Base-by-base conservation (phyloP, 352 stramenopile species). In the Phytophthora ramorum region DNA sequence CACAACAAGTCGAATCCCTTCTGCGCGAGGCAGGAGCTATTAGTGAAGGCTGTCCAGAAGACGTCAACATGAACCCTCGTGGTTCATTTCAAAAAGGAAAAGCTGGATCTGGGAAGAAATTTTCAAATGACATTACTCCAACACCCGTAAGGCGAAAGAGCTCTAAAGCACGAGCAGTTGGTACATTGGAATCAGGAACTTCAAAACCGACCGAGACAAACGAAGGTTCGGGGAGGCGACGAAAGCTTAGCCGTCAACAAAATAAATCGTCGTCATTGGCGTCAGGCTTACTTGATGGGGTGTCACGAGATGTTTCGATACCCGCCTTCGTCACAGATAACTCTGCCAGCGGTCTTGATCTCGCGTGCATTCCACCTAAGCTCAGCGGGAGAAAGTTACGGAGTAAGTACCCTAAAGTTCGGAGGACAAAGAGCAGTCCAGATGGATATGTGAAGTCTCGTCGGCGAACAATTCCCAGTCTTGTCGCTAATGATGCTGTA, bases 331-430 rank as follows among this genome's bases (percentile, higher is more conserved):
- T 55, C 24, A 51, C 51, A 26, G 47, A 62, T 22, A 46, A 43
- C 34, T 44, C 62, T 22, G 17, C 58, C 4, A 59, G 8, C 35
- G 57, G 51, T 24, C 56, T 71, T 37, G 55, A 69, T 26, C 40
- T 75, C 16, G 48, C 55, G 5, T 63, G 28, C 16, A 47, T 63
- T n/a, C 47, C 55, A 32, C 47, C 66, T 2, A 79, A 84, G 50
- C 54, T 84, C 16, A 70, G 58, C 5, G 70, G 73, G 22, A 78
- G 72, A 64, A 84, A 78, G 41, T 54, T 80, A 7, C 58, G 57
- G 19, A 64, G 56, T 51, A 81, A 77, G 46, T 76, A 68, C 40
- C 45, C 54, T 26, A 69, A 65, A 47, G 58, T 57, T 38, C 51
- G 62, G 24, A 67, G 50, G 30, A 68, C 62, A 20, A 71, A 64